Evolutionary conservation across 257 asterid species (phyloP).

Genomic region (Asclepias syriaca): DNA sequence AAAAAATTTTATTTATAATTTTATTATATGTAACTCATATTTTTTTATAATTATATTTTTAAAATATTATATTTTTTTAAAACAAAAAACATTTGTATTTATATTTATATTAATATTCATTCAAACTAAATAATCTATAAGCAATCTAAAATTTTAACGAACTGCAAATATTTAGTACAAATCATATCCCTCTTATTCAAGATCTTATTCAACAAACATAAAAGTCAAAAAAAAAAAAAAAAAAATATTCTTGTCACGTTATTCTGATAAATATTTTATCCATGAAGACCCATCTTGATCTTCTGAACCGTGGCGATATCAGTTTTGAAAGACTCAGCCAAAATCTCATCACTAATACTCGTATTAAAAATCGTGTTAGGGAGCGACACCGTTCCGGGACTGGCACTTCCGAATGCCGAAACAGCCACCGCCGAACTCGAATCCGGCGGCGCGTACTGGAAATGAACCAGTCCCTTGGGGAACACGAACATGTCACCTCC

Average conservation of each 20-base stretch:
- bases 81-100: no score
- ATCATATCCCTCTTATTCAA: no score
- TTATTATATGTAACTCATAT: no score
- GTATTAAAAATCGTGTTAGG: constrained; percentile 26
- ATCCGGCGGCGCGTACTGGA: constrained; percentile 24
- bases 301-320: constrained; percentile 21
- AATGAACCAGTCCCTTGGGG: constrained; percentile 51
- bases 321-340: constrained; percentile 34
- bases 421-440: constrained; percentile 20
- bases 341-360: constrained; percentile 24
- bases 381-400: constrained; percentile 36
- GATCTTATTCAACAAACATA: no score
- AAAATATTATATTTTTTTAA: no score
- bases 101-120: no score
- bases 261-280: neutral
- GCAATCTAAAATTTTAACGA: no score
- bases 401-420: constrained; percentile 21
- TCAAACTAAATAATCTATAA: no score
- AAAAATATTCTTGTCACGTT: neutral
- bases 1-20: no score
- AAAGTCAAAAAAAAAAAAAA: no score
- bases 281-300: constrained; percentile 13
- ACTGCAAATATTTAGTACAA: no score
- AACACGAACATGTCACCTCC: constrained; percentile 42
- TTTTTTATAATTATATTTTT: no score